phyloP scores from a whole-genome alignment of 2,329 filamentous ascomycete species.

The Chrysosporium queenslandicum region DNA sequence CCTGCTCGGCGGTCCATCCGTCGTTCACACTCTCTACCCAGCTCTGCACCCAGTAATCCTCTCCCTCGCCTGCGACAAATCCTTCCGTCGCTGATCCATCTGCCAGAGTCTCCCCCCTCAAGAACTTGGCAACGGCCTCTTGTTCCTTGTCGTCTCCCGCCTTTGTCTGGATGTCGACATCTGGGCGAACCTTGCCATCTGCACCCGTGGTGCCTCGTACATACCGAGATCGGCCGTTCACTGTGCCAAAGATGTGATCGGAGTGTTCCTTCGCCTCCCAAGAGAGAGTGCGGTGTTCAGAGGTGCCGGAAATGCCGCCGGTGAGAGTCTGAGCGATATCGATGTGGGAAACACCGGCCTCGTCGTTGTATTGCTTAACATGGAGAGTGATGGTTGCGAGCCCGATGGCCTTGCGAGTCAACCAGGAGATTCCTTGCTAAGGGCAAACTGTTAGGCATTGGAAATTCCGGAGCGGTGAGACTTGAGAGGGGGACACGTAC shows the following conservation, averaged over 20 bases:
- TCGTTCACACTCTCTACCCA: constrained; percentile 40
- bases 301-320: constrained; percentile 58
- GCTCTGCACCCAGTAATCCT: constrained; percentile 41
- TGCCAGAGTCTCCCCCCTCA: constrained; percentile 34
- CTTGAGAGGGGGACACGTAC: constrained; percentile 23
- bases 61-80: constrained; percentile 44
- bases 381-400: constrained; percentile 59
- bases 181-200: constrained; percentile 31
- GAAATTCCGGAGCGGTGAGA: too few species aligned
- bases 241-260: constrained; percentile 70
- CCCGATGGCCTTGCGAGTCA: constrained; percentile 61
- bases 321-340: constrained; percentile 63
- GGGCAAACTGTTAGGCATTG: too few species aligned
- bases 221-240: constrained; percentile 52
- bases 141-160: constrained; percentile 32
- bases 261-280: constrained; percentile 54
- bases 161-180: constrained; percentile 31
- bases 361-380: constrained; percentile 44
- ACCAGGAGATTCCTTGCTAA: constrained; percentile 58
- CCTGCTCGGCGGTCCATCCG: constrained; percentile 49
- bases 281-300: constrained; percentile 49
- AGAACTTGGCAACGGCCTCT: constrained; percentile 29
- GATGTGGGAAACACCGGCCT: constrained; percentile 50
- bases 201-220: constrained; percentile 29
- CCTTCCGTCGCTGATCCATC: constrained; percentile 49